phyloP scores from a whole-genome alignment of 78 protist species.

The Cavenderia fasciculata region DNA sequence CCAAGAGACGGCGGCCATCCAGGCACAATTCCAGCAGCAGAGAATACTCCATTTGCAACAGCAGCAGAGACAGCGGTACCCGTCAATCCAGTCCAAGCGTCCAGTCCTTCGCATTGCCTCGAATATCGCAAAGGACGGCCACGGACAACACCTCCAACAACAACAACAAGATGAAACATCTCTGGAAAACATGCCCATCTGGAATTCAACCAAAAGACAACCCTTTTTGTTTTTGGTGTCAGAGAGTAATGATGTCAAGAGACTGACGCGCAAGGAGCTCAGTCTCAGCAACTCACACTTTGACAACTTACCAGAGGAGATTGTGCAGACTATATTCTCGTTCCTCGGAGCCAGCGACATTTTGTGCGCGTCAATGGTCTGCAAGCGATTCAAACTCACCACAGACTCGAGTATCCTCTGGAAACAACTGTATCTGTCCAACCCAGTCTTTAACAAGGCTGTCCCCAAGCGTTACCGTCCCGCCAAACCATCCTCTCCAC shows the following conservation, averaged over 20 bases:
- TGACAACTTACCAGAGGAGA: conserved; percentile 65
- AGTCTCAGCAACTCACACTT: conserved; percentile 29
- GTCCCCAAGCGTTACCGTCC: conserved; percentile 11
- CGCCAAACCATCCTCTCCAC: too few species aligned
- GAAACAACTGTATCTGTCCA: not conserved
- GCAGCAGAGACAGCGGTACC: too few species aligned
- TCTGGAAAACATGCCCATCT: conserved; percentile 2
- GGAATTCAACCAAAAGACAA: conserved; percentile 43
- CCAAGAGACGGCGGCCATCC: too few species aligned
- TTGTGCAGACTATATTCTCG: conserved; percentile 32
- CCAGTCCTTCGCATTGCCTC: not conserved
- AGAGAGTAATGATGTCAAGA: conserved; percentile 22
- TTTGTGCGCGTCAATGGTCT: conserved; percentile 25
- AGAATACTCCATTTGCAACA: not conserved
- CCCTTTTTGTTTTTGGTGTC: conserved; percentile 46
- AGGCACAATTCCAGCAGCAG: too few species aligned
- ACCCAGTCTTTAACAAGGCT: conserved; percentile 31
- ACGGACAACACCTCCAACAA: too few species aligned
- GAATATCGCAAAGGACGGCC: conserved; percentile 7
- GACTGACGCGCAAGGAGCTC: conserved; percentile 13
- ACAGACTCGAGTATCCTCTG: conserved; percentile 36
- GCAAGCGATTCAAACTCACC: conserved; percentile 54
- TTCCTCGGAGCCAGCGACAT: conserved; percentile 19
- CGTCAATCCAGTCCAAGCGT: too few species aligned
- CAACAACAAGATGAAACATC: too few species aligned